Conservation (phyloP, 2,329 filamentous ascomycete genomes). For the Stagonosporopsis chrysanthemi region DNA sequence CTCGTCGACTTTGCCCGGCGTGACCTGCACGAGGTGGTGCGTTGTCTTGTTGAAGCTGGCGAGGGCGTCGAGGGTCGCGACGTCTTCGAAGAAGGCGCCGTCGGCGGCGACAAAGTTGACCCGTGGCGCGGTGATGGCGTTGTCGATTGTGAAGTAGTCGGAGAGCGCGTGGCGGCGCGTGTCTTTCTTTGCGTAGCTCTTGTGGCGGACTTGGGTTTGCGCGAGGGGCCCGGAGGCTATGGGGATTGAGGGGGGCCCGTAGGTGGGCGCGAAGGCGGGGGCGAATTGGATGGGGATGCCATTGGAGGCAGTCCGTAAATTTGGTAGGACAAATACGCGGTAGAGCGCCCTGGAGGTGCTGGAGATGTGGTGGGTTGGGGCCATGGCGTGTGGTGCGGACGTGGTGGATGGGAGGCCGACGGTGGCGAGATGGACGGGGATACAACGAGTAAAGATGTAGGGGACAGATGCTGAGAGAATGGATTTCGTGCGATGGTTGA, state of each 20-base stretch:
- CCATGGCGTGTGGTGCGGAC: slow-evolving; percentile 27
- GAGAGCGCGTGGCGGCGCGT: slow-evolving; percentile 49
- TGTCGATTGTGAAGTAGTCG: slow-evolving; percentile 55
- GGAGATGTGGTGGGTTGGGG: slow-evolving; percentile 42
- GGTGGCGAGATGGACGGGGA: background rate
- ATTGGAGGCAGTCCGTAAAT: slow-evolving; percentile 27
- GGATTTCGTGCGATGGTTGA: background rate
- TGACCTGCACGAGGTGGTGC: slow-evolving; percentile 61
- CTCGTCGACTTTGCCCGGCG: slow-evolving; percentile 34
- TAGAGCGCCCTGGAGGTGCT: slow-evolving; percentile 52
- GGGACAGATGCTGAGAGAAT: background rate
- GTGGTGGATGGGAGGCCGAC: background rate
- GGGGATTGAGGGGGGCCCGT: slow-evolving; percentile 11
- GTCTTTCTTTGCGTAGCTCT: slow-evolving; percentile 33
- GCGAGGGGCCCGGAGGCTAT: slow-evolving; percentile 11
- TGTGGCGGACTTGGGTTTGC: slow-evolving; percentile 27
- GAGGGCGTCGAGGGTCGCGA: slow-evolving; percentile 51
- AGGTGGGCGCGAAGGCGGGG: slow-evolving; percentile 25
- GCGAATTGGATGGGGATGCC: slow-evolving; percentile 30
- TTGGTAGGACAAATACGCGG: slow-evolving; percentile 54
- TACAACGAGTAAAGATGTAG: too few relatives aligned
- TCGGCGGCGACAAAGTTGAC: slow-evolving; percentile 56
- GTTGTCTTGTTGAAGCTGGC: slow-evolving; percentile 57
- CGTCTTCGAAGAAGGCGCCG: slow-evolving; percentile 46
- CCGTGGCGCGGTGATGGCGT: slow-evolving; percentile 55